Evolutionary conservation across 345 rosid genomes (phyloP), one percentile per base, ranked within the genome.

Genomic region (Firmiana major): DNA sequence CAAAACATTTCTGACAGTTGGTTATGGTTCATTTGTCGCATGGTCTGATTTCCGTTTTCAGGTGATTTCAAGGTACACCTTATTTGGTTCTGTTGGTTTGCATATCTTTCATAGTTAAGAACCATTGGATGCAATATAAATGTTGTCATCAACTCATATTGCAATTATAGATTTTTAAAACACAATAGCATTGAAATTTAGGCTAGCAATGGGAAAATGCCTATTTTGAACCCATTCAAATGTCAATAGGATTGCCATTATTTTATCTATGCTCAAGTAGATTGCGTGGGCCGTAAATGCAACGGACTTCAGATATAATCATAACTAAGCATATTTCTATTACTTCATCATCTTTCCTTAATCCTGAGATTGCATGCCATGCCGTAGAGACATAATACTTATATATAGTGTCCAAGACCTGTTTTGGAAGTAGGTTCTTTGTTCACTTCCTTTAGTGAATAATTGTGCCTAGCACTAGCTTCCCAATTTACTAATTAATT

Each of bases 41-140:
- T 83, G 84, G 82, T 77, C 74, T 84, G 76, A 82, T 79, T 82
- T 79, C 57, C 81, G 83, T 79, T 74, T 74, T 77, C 94, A 93
- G 98, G 88, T 82, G 84, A 84, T 82, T 77, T 90, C 85, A 93
- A 93, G 98, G 98, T 93, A 91, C 53, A 73, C 15, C 78, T 80
- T 54, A 40, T 57, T 28, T 74, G 60, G 21, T 16, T 59, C 58
- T 58, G 19, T 75, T 72, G 64, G 15, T 45, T 17, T 70, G 59
- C 26, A 49, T 17, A 66, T 59, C 54, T 77, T 67, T 67, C 38
- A 51, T 73, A 59, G 43, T 49, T 51, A 31, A 49, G 75, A 43
- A 24, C 26, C 62, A 53, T 5, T 71, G 46, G 75, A 4, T 71
- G 67, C 31, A 73, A 22, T 42, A 36, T 12, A 73, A n/a, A 58